Evolutionary conservation across 140 eudicot genomes (phyloP).

Genomic region (Senecio squalidus): DNA sequence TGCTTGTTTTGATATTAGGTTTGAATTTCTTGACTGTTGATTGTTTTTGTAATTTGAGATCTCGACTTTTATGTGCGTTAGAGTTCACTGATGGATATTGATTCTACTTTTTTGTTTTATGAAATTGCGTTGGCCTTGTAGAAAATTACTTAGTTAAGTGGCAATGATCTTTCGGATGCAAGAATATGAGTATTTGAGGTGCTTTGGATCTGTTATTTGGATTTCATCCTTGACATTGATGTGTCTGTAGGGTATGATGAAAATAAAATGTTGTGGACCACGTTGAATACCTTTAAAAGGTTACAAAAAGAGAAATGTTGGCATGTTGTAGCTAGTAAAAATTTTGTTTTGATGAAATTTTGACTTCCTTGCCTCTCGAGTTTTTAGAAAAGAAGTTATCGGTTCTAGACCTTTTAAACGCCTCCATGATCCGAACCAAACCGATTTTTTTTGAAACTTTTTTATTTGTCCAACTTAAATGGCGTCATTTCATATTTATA

Average conservation of each 20-base stretch:
- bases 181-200: neutral
- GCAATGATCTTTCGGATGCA: neutral
- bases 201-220: conserved; percentile 5
- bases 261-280: neutral
- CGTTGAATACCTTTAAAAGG: neutral
- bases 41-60: too few relatives aligned
- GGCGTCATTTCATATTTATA: neutral
- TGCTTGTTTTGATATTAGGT: neutral
- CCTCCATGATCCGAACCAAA: neutral
- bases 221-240: neutral
- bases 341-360: neutral
- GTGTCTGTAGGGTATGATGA: too few relatives aligned
- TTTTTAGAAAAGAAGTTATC: neutral
- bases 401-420: neutral
- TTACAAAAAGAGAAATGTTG: neutral
- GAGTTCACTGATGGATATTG: too few relatives aligned
- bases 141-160: neutral
- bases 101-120: too few relatives aligned
- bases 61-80: too few relatives aligned
- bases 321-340: neutral
- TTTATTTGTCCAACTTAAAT: neutral
- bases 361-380: neutral
- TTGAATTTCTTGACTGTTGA: too few relatives aligned
- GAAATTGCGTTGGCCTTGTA: neutral
- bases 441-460: neutral